A percentile compares a stretch with the other conserved stretches of the same genome.
phyloP scores from a whole-genome alignment of 2,329 filamentous ascomycete species.

The Colletotrichum sp. region DNA sequence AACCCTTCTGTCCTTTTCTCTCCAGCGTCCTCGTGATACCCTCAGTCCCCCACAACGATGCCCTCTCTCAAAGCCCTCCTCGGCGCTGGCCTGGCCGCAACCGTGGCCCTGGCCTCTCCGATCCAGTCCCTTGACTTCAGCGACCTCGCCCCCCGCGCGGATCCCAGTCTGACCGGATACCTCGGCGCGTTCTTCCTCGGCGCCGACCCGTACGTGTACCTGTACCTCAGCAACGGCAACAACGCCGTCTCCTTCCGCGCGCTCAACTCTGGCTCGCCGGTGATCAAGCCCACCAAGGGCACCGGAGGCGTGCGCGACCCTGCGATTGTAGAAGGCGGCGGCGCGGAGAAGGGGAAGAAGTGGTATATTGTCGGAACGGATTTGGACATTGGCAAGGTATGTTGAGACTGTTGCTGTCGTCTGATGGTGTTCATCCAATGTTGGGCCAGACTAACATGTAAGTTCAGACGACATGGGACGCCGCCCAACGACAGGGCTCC shows the following conservation, averaged over 20 bases:
- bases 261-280: constrained; percentile 52
- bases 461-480: constrained; percentile 56
- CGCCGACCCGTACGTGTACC: constrained; percentile 57
- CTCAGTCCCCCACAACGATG: background rate
- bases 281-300: constrained; percentile 54
- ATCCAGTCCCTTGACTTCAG: constrained; percentile 27
- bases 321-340: constrained; percentile 51
- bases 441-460: background rate
- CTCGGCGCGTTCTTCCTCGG: constrained; percentile 61
- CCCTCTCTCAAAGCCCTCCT: background rate
- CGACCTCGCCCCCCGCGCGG: constrained; percentile 33
- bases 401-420: background rate
- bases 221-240: constrained; percentile 59
- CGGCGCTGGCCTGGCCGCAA: background rate
- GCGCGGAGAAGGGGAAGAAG: constrained; percentile 50
- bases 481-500: constrained; percentile 54
- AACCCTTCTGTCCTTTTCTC: background rate
- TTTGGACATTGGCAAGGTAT: constrained; percentile 52
- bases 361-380: constrained; percentile 63
- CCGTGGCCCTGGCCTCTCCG: background rate
- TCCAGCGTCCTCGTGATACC: background rate
- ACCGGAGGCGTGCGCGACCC: constrained; percentile 59
- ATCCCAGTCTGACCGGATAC: constrained; percentile 52
- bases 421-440: background rate
- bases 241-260: constrained; percentile 52